phyloP scores from a whole-genome alignment of 352 stramenopile species.

The Globisporangium echinulatum region DNA sequence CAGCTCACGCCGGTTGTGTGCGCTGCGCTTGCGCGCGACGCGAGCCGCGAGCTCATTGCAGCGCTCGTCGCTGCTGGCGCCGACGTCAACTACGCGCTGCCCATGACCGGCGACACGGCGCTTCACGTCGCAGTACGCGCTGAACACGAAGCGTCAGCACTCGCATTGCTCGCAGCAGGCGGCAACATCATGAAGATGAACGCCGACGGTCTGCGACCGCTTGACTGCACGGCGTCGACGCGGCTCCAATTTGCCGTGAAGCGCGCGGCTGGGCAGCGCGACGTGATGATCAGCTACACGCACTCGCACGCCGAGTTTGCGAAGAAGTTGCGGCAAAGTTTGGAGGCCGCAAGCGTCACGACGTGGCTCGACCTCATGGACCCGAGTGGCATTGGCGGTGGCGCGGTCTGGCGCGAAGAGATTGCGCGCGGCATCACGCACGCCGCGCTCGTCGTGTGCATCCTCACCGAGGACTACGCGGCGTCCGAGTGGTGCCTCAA shows the following conservation, averaged over 20 bases:
- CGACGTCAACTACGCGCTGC: slow-evolving; percentile 70
- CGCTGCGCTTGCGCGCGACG: slow-evolving; percentile 35
- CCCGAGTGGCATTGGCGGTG: slow-evolving; percentile 76
- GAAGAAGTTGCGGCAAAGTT: slow-evolving; percentile 59
- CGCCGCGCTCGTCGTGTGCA: slow-evolving; percentile 64
- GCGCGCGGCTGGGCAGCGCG: slow-evolving; percentile 60
- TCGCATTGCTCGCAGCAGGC: slow-evolving; percentile 62
- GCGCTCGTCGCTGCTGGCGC: slow-evolving; percentile 45
- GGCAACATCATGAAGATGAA: slow-evolving; percentile 77
- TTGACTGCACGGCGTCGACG: slow-evolving; percentile 78
- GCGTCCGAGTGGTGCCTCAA: slow-evolving; percentile 83
- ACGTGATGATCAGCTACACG: slow-evolving; percentile 88
- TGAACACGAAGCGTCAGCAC: slow-evolving; percentile 56
- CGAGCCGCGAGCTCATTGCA: slow-evolving; percentile 45
- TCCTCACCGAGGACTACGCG: slow-evolving; percentile 76
- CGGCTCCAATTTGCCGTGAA: slow-evolving; percentile 79
- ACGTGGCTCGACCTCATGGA: slow-evolving; percentile 86
- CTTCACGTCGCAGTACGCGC: slow-evolving; percentile 65
- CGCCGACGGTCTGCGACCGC: slow-evolving; percentile 46
- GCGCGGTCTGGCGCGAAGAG: slow-evolving; percentile 74
- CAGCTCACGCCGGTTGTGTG: slow-evolving; percentile 68
- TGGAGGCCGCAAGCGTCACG: slow-evolving; percentile 76
- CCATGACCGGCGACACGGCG: slow-evolving; percentile 57
- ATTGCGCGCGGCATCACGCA: slow-evolving; percentile 77
- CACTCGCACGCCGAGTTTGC: slow-evolving; percentile 80